phyloP scores from a whole-genome alignment of 805 yeast species.

The Suhomyces emberorum region DNA sequence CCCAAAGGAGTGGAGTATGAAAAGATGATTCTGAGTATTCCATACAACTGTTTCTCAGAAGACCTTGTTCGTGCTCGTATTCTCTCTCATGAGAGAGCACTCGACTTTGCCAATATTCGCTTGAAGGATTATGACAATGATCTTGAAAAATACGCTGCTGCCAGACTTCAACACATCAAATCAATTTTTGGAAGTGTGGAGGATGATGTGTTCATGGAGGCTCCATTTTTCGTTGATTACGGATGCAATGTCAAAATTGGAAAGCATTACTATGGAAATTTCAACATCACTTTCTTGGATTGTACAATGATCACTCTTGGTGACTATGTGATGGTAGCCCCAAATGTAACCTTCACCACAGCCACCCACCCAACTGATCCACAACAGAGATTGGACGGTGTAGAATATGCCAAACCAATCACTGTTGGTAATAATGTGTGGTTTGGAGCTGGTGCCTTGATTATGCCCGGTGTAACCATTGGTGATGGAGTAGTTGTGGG shows the following conservation, averaged over 20 bases:
- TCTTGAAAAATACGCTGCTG: conserved; percentile 25
- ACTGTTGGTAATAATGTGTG: conserved; percentile 63
- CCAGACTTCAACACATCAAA: conserved; percentile 34
- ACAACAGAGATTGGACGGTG: conserved; percentile 35
- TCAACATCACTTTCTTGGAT: conserved; percentile 54
- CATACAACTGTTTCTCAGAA: conserved; percentile 38
- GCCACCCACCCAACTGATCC: conserved; percentile 66
- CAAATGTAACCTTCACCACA: conserved; percentile 55
- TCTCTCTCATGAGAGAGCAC: conserved; percentile 31
- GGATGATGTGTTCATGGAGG: conserved; percentile 43
- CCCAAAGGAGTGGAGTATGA: conserved; percentile 46
- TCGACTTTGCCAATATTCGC: conserved; percentile 32
- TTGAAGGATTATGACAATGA: conserved; percentile 30
- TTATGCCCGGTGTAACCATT: conserved; percentile 64
- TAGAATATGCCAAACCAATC: conserved; percentile 57
- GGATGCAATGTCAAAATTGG: conserved; percentile 62
- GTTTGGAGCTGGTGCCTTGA: conserved; percentile 55
- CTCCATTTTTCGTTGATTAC: conserved; percentile 63
- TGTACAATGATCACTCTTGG: conserved; percentile 61
- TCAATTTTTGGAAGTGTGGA: conserved; percentile 50
- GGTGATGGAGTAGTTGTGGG: conserved; percentile 63
- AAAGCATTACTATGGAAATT: conserved; percentile 57
- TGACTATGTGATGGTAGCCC: conserved; percentile 57
- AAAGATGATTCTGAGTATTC: conserved; percentile 52
- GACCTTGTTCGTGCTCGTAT: conserved; percentile 26